A percentile compares a stretch with the other conserved stretches of the same genome.
These are phyloP conservation scores for Calcarisporium arbuscula DNA, from an alignment of 2,329 filamentous ascomycete genomes.

Conservation along the genomic window DNA sequence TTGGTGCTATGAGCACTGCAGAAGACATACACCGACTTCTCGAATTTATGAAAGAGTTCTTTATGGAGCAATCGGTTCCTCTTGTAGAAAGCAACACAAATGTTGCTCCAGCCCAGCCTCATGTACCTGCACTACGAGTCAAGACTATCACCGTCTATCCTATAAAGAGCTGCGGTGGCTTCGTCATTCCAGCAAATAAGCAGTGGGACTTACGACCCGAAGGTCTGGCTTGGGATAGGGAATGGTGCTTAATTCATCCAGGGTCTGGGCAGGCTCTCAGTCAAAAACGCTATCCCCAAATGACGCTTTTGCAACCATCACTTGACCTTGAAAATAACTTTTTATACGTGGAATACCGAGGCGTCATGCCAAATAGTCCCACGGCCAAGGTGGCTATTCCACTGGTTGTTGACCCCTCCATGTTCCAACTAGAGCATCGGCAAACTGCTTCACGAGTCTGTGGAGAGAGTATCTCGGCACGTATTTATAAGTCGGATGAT, in stretches of 20 bases:
- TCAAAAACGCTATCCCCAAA: constrained; percentile 81
- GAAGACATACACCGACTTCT: constrained; percentile 69
- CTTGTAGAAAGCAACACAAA: neutral
- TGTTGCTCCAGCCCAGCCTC: neutral
- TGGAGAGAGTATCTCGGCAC: constrained; percentile 67
- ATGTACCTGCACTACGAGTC: constrained; percentile 29
- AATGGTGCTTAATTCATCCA: constrained; percentile 90
- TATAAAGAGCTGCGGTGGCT: constrained; percentile 89
- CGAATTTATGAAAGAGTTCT: constrained; percentile 66
- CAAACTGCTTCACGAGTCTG: constrained; percentile 64
- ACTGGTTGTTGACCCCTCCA: constrained; percentile 59
- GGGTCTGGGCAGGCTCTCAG: constrained; percentile 79
- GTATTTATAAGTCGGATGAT: constrained; percentile 58
- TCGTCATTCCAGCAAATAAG: constrained; percentile 54
- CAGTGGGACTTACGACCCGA: constrained; percentile 75
- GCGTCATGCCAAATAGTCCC: constrained; percentile 16
- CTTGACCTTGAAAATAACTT: constrained; percentile 65
- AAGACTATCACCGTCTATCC: constrained; percentile 72
- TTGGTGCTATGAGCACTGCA: constrained; percentile 83
- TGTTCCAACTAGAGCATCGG: constrained; percentile 40
- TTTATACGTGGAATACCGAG: constrained; percentile 53
- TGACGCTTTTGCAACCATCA: constrained; percentile 73
- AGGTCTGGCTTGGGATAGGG: constrained; percentile 87
- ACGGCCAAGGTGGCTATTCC: constrained; percentile 46
- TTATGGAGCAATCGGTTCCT: constrained; percentile 22